Evolutionary conservation across 305 asterid genomes (phyloP), one percentile per base, ranked within the genome.

Genomic region (Fraxinus dipetala): DNA sequence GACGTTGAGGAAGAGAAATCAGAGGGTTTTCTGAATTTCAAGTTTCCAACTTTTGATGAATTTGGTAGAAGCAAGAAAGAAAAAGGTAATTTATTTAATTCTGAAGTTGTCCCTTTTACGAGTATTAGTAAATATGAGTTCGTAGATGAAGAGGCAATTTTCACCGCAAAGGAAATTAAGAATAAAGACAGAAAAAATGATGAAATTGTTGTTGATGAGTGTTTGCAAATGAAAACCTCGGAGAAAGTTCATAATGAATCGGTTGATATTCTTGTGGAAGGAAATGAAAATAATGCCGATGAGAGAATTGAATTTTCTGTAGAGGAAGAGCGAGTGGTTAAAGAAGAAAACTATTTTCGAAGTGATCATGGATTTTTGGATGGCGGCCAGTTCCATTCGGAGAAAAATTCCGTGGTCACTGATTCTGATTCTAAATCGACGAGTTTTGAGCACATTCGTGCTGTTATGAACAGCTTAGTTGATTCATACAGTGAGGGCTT

Each of bases 11-110:
- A 83, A 59, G 85, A 88, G 80, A 72, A 88, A 72, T 32, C 76
- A 45, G 95, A 83, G 83, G 75, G 78, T 0, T 84, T 78, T 85
- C 86, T 94, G 78, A 82, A 81, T 28, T 96, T 96, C 83, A 91
- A 85, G 83, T 96, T 94, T 77, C 98, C 95, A 16, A 83, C 92
- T 0, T 94, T 82, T 79, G 95, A 94, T 56, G 98, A 94, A 79
- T 92, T 92, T 65, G 77, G 84, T 75, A 84, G 54, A 83, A 81
- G 56, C 79, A 79, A 77, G 61, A 76, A 81, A 79, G 89, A 79
- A 51, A 75, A 82, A 69, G 89, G 80, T 76, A 76, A 81, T 54
- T 18, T 61, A 75, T 48, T 77, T 54, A 78, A 77, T 72, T 83
- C 87, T 54, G 89, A 79, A 32, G 83, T 83, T 82, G 89, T 82